Percentiles rank a stretch among this genome's conserved stretches.
Evolutionary conservation across 2,329 filamentous ascomycete genomes (phyloP).

Genomic region (Exophiala sideris): DNA sequence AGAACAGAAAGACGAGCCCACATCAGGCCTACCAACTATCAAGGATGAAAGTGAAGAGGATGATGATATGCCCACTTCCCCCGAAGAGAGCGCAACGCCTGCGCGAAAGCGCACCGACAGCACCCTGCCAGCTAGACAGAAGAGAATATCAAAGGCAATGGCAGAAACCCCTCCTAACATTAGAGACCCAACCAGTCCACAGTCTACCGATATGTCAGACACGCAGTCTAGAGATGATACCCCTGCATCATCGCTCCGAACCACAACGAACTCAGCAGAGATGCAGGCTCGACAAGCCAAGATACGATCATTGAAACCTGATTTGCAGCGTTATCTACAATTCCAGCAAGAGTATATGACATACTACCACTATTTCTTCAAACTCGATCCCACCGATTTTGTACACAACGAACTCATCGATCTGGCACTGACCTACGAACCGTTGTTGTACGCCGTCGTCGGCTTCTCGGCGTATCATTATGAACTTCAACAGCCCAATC

Average conservation of each 20-base stretch:
- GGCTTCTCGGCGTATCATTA: constrained; percentile 87
- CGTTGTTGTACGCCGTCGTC: constrained; percentile 79
- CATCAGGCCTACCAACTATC: constrained; percentile 22
- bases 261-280: constrained; percentile 20
- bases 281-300: constrained; percentile 26
- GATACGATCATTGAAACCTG: constrained; percentile 54
- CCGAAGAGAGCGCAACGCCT: constrained; percentile 7
- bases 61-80: constrained; percentile 11
- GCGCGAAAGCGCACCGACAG: constrained; percentile 20
- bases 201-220: constrained; percentile 48
- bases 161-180: constrained; percentile 28
- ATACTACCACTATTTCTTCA: constrained; percentile 77
- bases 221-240: constrained; percentile 34
- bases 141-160: constrained; percentile 30
- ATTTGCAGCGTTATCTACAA: constrained; percentile 72
- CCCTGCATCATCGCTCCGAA: constrained; percentile 27
- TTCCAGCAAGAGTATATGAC: constrained; percentile 77
- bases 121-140: constrained; percentile 27
- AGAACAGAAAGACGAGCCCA: constrained; percentile 22
- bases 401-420: constrained; percentile 68
- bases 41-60: constrained; percentile 29
- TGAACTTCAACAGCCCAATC: constrained; percentile 66
- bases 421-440: constrained; percentile 71
- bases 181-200: constrained; percentile 40
- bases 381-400: constrained; percentile 68